A percentile compares a stretch with the other conserved stretches of the same genome.
phyloP scores from a whole-genome alignment of 2,329 filamentous ascomycete species.

The Laburnicola sp. region DNA sequence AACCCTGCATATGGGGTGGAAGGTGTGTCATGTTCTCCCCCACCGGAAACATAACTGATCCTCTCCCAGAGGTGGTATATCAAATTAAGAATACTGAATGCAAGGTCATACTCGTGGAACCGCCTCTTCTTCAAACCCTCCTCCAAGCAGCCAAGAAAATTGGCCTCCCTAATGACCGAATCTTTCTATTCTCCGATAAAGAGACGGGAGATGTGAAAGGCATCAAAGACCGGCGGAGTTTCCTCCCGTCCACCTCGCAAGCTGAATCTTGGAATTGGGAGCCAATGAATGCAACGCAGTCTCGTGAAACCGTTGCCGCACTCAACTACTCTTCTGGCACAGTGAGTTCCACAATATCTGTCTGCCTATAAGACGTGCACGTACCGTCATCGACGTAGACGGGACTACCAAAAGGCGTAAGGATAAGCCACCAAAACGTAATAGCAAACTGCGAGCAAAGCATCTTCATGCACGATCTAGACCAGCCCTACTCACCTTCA shows the following conservation, averaged over 20 bases:
- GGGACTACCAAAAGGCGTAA: constrained; percentile 57
- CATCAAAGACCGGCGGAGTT: constrained; percentile 42
- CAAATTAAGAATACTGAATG: constrained; percentile 57
- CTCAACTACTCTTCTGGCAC: constrained; percentile 59
- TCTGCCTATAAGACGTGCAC: no score
- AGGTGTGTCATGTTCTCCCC: constrained; percentile 45
- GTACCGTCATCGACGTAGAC: no score
- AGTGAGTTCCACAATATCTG: no score
- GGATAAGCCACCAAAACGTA: constrained; percentile 55
- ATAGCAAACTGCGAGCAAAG: constrained; percentile 57
- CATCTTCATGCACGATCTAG: constrained; percentile 51
- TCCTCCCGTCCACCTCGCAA: constrained; percentile 42
- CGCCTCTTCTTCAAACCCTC: constrained; percentile 49
- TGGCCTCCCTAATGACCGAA: constrained; percentile 31
- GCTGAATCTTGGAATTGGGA: constrained; percentile 50
- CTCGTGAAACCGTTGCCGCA: constrained; percentile 45
- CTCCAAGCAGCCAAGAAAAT: constrained; percentile 47
- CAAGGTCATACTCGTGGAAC: constrained; percentile 56
- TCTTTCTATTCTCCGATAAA: constrained; percentile 41
- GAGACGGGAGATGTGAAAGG: constrained; percentile 34
- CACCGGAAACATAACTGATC: no score
- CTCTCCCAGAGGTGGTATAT: constrained; percentile 56
- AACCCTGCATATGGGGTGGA: constrained; percentile 57
- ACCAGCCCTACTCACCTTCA: constrained; percentile 46
- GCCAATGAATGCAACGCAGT: constrained; percentile 42